These are phyloP conservation scores for Globisporangium okanoganense DNA, from an alignment of 352 stramenopile genomes.

Conservation along the genomic window DNA sequence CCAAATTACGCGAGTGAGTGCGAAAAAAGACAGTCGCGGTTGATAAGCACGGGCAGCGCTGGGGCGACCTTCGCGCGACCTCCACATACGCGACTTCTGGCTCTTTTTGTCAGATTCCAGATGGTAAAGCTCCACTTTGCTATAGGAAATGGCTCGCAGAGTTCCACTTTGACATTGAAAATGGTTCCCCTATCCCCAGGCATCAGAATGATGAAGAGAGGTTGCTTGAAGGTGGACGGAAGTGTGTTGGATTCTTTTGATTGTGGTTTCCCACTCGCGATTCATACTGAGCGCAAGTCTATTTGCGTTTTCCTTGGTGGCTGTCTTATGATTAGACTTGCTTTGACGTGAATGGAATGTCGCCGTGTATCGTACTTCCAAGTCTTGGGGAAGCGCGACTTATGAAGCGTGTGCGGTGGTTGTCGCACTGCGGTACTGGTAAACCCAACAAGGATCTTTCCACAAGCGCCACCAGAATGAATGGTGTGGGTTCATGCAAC, in stretches of 20 bases:
- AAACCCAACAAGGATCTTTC: background rate
- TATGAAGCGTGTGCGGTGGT: background rate
- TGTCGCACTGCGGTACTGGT: background rate
- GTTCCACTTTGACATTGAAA: background rate
- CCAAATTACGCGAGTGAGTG: background rate
- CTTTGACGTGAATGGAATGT: background rate
- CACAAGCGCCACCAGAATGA: background rate
- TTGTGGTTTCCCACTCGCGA: background rate
- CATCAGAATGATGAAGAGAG: background rate
- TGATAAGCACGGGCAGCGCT: too few relatives aligned
- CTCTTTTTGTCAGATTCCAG: conserved; percentile 3
- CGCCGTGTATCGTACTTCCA: too few relatives aligned
- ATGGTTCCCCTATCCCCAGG: background rate
- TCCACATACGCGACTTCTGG: conserved; percentile 1
- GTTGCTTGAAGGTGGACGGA: background rate
- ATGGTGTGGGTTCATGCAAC: background rate
- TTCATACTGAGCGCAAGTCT: background rate
- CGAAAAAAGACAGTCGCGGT: conserved; percentile 1
- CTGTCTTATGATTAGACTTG: background rate
- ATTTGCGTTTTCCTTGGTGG: background rate
- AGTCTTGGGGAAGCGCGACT: too few relatives aligned
- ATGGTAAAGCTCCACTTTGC: too few relatives aligned
- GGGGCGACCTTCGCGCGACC: conserved; percentile 12
- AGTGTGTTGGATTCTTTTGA: conserved; percentile 1
- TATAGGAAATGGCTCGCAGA: too few relatives aligned